These are phyloP conservation scores for Wallacemonas sp. DNA, from an alignment of 208 protist genomes.

Conservation along the genomic window DNA sequence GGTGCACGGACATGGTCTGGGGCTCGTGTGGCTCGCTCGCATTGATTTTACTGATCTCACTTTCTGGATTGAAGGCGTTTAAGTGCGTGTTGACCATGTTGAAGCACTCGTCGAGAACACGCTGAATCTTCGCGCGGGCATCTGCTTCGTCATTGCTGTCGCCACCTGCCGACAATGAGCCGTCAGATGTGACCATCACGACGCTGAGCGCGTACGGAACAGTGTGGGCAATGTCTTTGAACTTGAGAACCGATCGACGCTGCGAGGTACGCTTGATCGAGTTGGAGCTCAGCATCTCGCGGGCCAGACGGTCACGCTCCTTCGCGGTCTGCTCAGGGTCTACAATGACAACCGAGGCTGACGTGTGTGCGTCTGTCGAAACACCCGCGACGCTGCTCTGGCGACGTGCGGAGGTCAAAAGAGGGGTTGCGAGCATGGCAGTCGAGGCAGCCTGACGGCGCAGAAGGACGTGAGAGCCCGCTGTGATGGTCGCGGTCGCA, in stretches of 20 bases:
- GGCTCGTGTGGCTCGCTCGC: constrained; percentile 16
- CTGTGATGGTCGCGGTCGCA: neutral
- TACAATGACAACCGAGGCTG: constrained; percentile 57
- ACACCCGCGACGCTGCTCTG: constrained; percentile 12
- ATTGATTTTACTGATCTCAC: constrained; percentile 44
- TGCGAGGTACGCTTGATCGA: constrained; percentile 25
- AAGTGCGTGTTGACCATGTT: constrained; percentile 47
- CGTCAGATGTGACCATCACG: neutral
- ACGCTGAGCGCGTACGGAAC: constrained; percentile 69
- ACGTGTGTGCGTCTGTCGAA: constrained; percentile 38
- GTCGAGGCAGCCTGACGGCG: neutral
- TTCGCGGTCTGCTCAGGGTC: constrained; percentile 49
- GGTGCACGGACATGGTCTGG: constrained; percentile 43
- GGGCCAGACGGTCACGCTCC: constrained; percentile 67
- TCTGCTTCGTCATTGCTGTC: neutral
- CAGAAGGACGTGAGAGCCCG: neutral
- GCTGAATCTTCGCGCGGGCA: constrained; percentile 13
- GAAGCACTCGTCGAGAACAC: constrained; percentile 50
- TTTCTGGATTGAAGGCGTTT: constrained; percentile 50
- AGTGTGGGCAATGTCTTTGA: constrained; percentile 60
- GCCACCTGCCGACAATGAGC: neutral
- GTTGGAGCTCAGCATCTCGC: constrained; percentile 58
- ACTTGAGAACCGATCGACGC: constrained; percentile 30
- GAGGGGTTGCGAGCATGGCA: neutral
- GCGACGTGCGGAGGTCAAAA: neutral